Base-by-base conservation (phyloP, 768 basidiomycete genomes). In the Xerocomellus dryophilus region DNA sequence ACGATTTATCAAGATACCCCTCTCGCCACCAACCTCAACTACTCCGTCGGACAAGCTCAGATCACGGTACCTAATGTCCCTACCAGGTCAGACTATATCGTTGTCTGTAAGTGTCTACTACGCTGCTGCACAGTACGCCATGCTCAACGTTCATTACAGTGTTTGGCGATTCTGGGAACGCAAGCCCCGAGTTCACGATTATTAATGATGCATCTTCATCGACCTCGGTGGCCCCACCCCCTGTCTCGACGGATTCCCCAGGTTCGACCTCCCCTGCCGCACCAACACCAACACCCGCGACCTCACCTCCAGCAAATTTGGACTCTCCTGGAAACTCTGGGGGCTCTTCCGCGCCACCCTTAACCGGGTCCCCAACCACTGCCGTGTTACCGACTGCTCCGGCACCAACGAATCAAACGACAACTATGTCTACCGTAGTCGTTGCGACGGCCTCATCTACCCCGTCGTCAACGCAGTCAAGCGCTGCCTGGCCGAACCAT, bases 131-230 rank as follows among this genome's bases (percentile, higher is more conserved):
- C 25, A 8, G 25, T 18, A 2, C 12, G 0, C 31, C 20, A 31
- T 54, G 4, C 27, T 61, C 23, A 63, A 5, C 41, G 17, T 15
- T 45, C 17, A 34, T 27, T 5, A 9, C 42, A 73, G 73, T 75
- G 43, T 69, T 75, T 7, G 74, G 74, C 8, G 75, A 75, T 53
- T 77, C 76, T 40, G 74, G 74, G 38, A 75, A 75, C 36, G 67
- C 73, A 8, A 74, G 73, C 45, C 74, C 72, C 15, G 21, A 67
- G 44, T 76, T 75, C 36, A 74, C 73, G 52, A 75, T 75, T 39
- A 69, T 80, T 59, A 80, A 96, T 35, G 91, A 91, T 60, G 66
- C 71, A 25, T 74, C 79, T 52, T 78, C 77, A 40, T 71, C 67
- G 8, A 43, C 61, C 18, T 38, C 63, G 25, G 31, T 20, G 43